Base-by-base conservation (phyloP, 2,329 filamentous ascomycete species). In the Teratosphaeria destructans region DNA sequence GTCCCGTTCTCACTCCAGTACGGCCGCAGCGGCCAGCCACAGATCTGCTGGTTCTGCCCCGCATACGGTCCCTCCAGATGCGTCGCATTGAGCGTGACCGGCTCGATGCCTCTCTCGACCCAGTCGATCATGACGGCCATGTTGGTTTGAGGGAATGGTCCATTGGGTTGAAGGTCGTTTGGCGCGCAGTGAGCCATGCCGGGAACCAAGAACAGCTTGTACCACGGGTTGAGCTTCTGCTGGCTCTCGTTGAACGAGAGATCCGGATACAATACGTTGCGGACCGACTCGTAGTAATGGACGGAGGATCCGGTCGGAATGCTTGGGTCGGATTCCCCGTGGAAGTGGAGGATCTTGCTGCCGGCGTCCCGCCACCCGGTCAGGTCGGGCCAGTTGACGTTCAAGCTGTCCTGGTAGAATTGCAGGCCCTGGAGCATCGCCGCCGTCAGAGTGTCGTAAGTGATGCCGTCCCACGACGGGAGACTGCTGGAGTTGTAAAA, bases 331-430 rank as follows among this genome's bases (percentile, higher is more conserved):
- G 77, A 78, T 68, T 84, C 81, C 57, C 81, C 82, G 70, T 85
- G 82, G 72, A 77, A 82, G 68, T 84, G 81, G 11, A 85, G 71
- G 4, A 85, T 70, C 69, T 85, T 85, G 57, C 80, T 81, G 29
- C 81, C 82, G 0, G 73, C 65, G 2, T 72, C 59, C 32, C 79
- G 72, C 73, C 83, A 83, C 8, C 72, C 63, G 0, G 77, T 79
- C 0, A 84, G 73, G 63, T 85, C 81, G 0, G 80, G 78, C 27
- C 77, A 66, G 1, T 77, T 82, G 8, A 80, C 84, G 64, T 84
- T 81, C 3, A 83, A 73, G 55, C 68, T 77, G 64, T 81, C 79
- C 34, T 73, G 60, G 69, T 81, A 85, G 47, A 73, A 73, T 55
- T 77, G 66, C 74, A 78, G 75, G 6, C 77, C 81, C 5, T 69